Evolutionary conservation across 768 basidiomycete genomes (phyloP).

Genomic region (Trametes elegans): DNA sequence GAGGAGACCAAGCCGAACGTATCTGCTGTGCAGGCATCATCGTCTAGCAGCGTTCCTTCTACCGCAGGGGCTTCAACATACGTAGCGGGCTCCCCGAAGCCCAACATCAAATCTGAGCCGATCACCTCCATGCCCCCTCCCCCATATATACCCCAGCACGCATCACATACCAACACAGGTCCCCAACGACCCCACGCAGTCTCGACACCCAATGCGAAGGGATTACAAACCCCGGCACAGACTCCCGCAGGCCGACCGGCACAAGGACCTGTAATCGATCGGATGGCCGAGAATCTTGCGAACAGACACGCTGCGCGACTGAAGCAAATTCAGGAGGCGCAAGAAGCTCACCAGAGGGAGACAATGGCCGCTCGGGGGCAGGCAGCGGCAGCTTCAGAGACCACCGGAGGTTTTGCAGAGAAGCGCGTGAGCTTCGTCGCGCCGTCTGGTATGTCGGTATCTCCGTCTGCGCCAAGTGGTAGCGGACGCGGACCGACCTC

Average conservation of each 20-base stretch:
- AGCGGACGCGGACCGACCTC: neutral
- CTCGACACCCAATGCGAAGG: slow-evolving; percentile 16
- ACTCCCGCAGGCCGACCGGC: slow-evolving; percentile 25
- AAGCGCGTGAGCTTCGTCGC: slow-evolving; percentile 11
- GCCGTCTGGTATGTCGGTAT: neutral
- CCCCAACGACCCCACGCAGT: slow-evolving; percentile 4
- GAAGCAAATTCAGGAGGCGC: slow-evolving; percentile 13
- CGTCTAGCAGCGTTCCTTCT: slow-evolving; percentile 10
- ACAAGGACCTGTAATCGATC: neutral
- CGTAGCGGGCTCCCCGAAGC: neutral
- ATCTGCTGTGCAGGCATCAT: neutral
- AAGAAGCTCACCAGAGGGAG: slow-evolving; percentile 10
- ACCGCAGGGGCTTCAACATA: slow-evolving; percentile 1
- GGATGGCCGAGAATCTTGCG: slow-evolving; percentile 6
- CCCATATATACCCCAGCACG: slow-evolving; percentile 33
- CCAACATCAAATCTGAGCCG: slow-evolving; percentile 14
- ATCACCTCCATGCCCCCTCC: slow-evolving; percentile 27
- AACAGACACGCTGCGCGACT: slow-evolving; percentile 2
- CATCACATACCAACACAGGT: slow-evolving; percentile 13
- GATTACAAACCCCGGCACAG: slow-evolving; percentile 36
- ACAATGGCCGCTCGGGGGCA: neutral
- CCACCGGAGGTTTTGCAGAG: slow-evolving; percentile 3
- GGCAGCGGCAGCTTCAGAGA: neutral
- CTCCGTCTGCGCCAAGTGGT: neutral
- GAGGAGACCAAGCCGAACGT: slow-evolving; percentile 42